Evolutionary conservation across 805 yeast species (phyloP).

Genomic region (Saccharomyces paradoxus): DNA sequence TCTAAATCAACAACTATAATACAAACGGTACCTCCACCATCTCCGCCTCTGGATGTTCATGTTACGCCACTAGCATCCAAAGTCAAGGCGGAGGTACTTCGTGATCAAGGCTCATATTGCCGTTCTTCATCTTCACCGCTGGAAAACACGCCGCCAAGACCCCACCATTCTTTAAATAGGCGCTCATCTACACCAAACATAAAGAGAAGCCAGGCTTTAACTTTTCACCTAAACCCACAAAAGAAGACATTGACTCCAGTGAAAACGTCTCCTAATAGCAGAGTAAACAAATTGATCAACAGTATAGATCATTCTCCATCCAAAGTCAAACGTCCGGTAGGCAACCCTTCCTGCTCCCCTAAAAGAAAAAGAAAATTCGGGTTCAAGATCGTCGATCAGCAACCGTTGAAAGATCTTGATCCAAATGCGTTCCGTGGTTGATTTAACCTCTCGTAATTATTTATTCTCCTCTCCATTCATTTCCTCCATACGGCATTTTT

Average conservation of each 20-base stretch:
- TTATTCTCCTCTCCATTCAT: neutral
- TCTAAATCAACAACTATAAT: conserved; percentile 2
- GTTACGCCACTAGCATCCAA: conserved; percentile 4
- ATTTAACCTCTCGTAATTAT: neutral
- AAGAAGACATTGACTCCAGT: conserved; percentile 25
- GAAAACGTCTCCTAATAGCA: conserved; percentile 27
- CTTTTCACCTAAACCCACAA: conserved; percentile 28
- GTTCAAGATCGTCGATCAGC: neutral
- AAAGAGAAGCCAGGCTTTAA: conserved; percentile 27
- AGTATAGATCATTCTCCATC: conserved; percentile 9
- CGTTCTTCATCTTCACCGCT: neutral
- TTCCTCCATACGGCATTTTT: neutral
- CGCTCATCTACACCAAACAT: conserved; percentile 9
- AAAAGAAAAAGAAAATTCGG: neutral
- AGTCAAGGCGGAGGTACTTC: conserved; percentile 2
- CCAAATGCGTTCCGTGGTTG: neutral
- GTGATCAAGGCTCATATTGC: neutral
- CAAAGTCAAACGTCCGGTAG: conserved; percentile 5
- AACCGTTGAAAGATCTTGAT: conserved; percentile 13
- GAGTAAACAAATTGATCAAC: conserved; percentile 28
- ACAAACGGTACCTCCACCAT: neutral
- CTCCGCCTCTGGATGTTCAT: neutral
- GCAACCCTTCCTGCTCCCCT: conserved; percentile 4
- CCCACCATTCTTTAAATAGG: conserved; percentile 1
- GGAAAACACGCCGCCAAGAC: neutral